phyloP scores from a whole-genome alignment of 371 early-diverging fungal species.

The Umbelopsis sp. region DNA sequence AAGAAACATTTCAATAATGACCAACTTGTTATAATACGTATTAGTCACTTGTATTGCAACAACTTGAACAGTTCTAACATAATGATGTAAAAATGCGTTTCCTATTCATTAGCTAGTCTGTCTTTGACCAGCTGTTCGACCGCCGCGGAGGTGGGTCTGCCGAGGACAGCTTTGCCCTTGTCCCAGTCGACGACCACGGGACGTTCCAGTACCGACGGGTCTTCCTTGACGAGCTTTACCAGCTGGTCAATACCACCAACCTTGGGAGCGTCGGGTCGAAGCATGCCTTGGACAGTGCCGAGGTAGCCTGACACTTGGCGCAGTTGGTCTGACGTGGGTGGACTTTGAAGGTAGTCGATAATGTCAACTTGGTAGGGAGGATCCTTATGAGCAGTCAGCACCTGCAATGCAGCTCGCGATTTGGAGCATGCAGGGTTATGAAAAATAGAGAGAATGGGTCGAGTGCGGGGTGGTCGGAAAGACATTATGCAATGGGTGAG shows the following conservation, averaged over 20 bases:
- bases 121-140: slow-evolving; percentile 32
- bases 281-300: slow-evolving; percentile 31
- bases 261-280: slow-evolving; percentile 39
- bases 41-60: neutral
- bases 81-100: neutral
- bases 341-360: slow-evolving; percentile 35
- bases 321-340: slow-evolving; percentile 19
- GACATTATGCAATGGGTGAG: slow-evolving; percentile 34
- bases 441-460: slow-evolving; percentile 43
- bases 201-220: slow-evolving; percentile 47
- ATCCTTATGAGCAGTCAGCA: slow-evolving; percentile 34
- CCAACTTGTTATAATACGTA: neutral
- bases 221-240: slow-evolving; percentile 32
- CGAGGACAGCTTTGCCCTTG: slow-evolving; percentile 45
- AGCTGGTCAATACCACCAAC: slow-evolving; percentile 37
- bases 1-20: too few relatives aligned
- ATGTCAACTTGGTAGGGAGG: slow-evolving; percentile 35
- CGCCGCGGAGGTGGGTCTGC: slow-evolving; percentile 44
- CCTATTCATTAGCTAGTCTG: neutral
- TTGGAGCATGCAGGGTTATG: slow-evolving; percentile 51
- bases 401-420: slow-evolving; percentile 37
- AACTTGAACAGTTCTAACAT: too few relatives aligned
- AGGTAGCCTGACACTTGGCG: slow-evolving; percentile 26
- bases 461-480: slow-evolving; percentile 46
- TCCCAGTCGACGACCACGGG: slow-evolving; percentile 54